phyloP scores from a whole-genome alignment of 2,329 filamentous ascomycete species.

The Fusarium sp. region DNA sequence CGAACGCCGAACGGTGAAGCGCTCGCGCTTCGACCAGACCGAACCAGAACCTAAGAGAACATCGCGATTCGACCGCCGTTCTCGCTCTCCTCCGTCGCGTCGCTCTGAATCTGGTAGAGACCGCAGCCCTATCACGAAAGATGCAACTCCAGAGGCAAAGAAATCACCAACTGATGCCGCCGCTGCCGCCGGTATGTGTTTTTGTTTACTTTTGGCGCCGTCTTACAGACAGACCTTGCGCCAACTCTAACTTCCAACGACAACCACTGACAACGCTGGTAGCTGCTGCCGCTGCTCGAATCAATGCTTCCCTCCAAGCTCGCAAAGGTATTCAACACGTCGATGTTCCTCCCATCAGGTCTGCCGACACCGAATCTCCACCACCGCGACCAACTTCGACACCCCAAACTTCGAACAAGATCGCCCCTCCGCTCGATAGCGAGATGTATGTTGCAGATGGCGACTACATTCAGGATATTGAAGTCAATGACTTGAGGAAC shows the following conservation, averaged over 20 bases:
- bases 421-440: conserved; percentile 74
- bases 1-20: conserved; percentile 78
- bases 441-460: conserved; percentile 96
- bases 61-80: conserved; percentile 92
- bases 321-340: conserved; percentile 92
- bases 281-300: conserved; percentile 90
- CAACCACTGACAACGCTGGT: conserved; percentile 36
- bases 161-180: conserved; percentile 74
- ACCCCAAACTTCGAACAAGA: conserved; percentile 48
- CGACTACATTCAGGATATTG: conserved; percentile 98
- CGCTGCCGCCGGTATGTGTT: conserved; percentile 77
- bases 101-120: conserved; percentile 77
- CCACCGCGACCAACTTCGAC: conserved; percentile 55
- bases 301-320: conserved; percentile 84
- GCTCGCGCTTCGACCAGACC: conserved; percentile 94
- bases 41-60: conserved; percentile 80
- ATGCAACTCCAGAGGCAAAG: conserved; percentile 57
- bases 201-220: conserved; percentile 7
- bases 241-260: background rate
- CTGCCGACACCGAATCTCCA: conserved; percentile 62
- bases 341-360: conserved; percentile 84
- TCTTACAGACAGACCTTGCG: conserved; percentile 16
- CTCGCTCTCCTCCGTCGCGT: conserved; percentile 80
- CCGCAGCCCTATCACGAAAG: conserved; percentile 77
- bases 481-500: conserved; percentile 97